These are phyloP conservation scores for Lipomyces yamanashiensis DNA, from an alignment of 805 yeast genomes.

Conservation along the genomic window DNA sequence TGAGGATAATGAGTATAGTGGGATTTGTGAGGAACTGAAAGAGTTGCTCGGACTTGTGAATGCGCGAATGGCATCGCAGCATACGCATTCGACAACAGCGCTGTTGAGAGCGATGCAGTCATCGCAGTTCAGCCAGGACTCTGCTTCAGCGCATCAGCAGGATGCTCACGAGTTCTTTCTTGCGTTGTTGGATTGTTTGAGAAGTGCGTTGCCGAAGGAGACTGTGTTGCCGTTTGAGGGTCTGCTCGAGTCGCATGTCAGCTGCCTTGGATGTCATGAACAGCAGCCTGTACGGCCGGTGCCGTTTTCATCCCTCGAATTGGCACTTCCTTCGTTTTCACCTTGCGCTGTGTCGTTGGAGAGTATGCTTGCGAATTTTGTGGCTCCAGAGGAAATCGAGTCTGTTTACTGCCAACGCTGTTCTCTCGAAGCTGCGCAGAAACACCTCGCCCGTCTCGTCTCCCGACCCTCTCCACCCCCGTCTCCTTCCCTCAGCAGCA, in stretches of 20 bases:
- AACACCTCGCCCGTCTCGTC: conserved; percentile 37
- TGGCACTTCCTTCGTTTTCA: conserved; percentile 29
- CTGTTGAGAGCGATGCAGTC: conserved; percentile 24
- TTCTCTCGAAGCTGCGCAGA: conserved; percentile 56
- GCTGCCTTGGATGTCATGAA: conserved; percentile 91
- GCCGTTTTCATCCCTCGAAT: conserved; percentile 54
- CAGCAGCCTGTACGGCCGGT: conserved; percentile 88
- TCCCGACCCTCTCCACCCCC: background rate
- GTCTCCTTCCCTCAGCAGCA: too few species aligned
- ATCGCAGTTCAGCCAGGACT: background rate
- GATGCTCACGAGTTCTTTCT: conserved; percentile 38
- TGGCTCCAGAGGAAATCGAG: conserved; percentile 80
- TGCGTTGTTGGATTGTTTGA: conserved; percentile 26
- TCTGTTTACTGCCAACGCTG: conserved; percentile 96
- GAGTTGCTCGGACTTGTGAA: conserved; percentile 5
- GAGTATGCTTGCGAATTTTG: conserved; percentile 61
- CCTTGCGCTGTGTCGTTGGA: conserved; percentile 6
- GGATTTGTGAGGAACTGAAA: conserved; percentile 1
- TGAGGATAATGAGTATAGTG: background rate
- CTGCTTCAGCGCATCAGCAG: conserved; percentile 27
- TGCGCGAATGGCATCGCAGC: conserved; percentile 14
- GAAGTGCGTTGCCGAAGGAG: conserved; percentile 11
- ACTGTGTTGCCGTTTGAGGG: conserved; percentile 77
- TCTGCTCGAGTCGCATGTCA: conserved; percentile 81
- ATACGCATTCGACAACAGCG: conserved; percentile 25